Conservation (phyloP, 441 rosid genomes). For the Jatropha multifida region DNA sequence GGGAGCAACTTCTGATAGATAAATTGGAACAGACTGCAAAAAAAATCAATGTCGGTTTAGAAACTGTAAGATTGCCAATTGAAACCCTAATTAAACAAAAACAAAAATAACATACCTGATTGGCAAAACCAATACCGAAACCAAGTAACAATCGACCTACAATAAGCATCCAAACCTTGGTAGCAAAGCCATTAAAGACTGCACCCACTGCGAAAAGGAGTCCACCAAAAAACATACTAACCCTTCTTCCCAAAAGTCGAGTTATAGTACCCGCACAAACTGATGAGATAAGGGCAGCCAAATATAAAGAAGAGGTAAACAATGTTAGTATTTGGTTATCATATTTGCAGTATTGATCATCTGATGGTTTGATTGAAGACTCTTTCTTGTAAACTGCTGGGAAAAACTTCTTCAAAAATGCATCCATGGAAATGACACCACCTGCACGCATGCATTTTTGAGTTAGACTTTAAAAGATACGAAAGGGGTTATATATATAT, state of each 20-base stretch:
- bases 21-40: conserved; percentile 39
- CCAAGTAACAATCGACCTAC: conserved; percentile 42
- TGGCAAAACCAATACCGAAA: conserved; percentile 43
- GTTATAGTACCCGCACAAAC: conserved; percentile 21
- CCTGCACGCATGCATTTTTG: conserved; percentile 22
- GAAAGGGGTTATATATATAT: no score
- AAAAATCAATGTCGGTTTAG: background rate
- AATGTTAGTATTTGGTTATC: conserved; percentile 35
- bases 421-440: conserved; percentile 52
- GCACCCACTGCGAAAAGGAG: conserved; percentile 34
- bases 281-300: conserved; percentile 42
- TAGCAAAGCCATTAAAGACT: conserved; percentile 33
- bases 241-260: conserved; percentile 28
- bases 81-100: background rate
- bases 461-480: no score
- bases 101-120: conserved; percentile 30
- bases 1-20: conserved; percentile 45
- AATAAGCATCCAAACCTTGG: conserved; percentile 31
- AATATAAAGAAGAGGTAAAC: conserved; percentile 46
- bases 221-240: conserved; percentile 33
- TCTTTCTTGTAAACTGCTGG: conserved; percentile 31
- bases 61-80: no score
- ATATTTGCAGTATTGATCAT: conserved; percentile 42
- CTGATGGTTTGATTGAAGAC: conserved; percentile 21
- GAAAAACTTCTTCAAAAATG: conserved; percentile 42